Percentiles rank a stretch among this genome's conserved stretches.
These are phyloP conservation scores for Cordyceps fumosorosea DNA, from an alignment of 2,329 filamentous ascomycete species.

Conservation along the genomic window DNA sequence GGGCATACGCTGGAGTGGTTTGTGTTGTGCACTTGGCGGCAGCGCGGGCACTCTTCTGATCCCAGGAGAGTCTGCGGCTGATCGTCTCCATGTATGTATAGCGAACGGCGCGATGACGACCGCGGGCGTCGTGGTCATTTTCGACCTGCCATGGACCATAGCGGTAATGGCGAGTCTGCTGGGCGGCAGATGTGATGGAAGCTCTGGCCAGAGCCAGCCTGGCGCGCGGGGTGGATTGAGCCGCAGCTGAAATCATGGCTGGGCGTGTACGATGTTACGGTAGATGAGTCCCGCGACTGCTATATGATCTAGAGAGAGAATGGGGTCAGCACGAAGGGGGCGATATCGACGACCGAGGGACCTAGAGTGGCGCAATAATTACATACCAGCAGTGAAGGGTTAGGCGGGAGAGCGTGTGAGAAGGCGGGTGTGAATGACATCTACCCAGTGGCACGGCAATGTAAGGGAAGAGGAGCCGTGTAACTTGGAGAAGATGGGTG, in stretches of 20 bases:
- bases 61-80: slow-evolving; percentile 40
- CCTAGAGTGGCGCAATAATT: not conserved
- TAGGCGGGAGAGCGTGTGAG: slow-evolving; percentile 1
- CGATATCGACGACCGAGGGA: not conserved
- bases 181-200: slow-evolving; percentile 7
- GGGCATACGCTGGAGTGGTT: slow-evolving; percentile 10
- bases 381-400: slow-evolving; percentile 4
- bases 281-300: not conserved
- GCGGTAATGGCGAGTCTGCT: slow-evolving; percentile 8
- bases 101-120: slow-evolving; percentile 35
- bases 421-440: not conserved
- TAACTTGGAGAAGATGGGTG: not conserved
- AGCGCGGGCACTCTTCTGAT: slow-evolving; percentile 29
- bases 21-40: slow-evolving; percentile 19
- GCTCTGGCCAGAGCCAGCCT: slow-evolving; percentile 12
- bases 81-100: slow-evolving; percentile 41
- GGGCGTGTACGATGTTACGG: not conserved
- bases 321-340: not conserved
- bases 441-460: slow-evolving; percentile 3
- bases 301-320: not conserved
- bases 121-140: slow-evolving; percentile 36
- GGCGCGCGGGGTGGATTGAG: slow-evolving; percentile 12
- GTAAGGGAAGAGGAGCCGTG: not conserved
- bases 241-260: slow-evolving; percentile 3
- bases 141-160: slow-evolving; percentile 19